Evolutionary conservation across 23 red algal genomes (phyloP), one percentile per base, ranked within the genome.

Genomic region (Gracilaria vermiculophylla): DNA sequence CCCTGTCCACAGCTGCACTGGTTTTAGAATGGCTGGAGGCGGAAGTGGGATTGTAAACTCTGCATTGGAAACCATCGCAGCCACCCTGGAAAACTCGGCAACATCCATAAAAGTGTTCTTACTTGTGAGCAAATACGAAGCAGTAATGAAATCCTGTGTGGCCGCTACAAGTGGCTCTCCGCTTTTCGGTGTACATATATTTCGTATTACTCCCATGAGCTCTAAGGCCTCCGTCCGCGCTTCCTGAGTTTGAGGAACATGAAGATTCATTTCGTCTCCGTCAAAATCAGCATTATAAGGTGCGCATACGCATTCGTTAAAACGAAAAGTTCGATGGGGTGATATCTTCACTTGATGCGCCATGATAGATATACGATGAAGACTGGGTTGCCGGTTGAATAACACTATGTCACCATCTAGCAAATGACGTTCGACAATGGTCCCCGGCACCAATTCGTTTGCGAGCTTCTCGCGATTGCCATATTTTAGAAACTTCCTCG

Each of bases 251-350:
- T 99, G 97, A 21, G 97, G 97, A 44, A 99, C 97, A 70, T 99
- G 97, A 66, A 99, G 42, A 79, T 99, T 99, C 97, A 99, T 99
- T 71, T 99, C 97, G 54, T 99, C 97, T 9, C 97, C 97, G 83
- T 99, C 97, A 90, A 95, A 99, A 85, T 99, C 97, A 49, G 97
- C 97, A 94, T 99, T 99, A 76, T 99, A 99, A 19, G 97, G 97
- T 8, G 88, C 87, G 80, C 97, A 99, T 4, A 97, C 94, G 81
- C 91, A 94, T 79, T 99, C 97, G 70, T 99, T 99, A 69, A 99
- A 95, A 24, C 97, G 92, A 87, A 99, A 99, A n/a, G 97, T 99
- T 33, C 97, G 64, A 43, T 81, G 78, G 43, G 97, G 88, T 45
- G 84, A 62, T 61, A 99, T 94, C 69, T 93, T 93, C 27, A 95